Evolutionary conservation across 163 green algal species (phyloP).

Genomic region (Chlorella variabilis): DNA sequence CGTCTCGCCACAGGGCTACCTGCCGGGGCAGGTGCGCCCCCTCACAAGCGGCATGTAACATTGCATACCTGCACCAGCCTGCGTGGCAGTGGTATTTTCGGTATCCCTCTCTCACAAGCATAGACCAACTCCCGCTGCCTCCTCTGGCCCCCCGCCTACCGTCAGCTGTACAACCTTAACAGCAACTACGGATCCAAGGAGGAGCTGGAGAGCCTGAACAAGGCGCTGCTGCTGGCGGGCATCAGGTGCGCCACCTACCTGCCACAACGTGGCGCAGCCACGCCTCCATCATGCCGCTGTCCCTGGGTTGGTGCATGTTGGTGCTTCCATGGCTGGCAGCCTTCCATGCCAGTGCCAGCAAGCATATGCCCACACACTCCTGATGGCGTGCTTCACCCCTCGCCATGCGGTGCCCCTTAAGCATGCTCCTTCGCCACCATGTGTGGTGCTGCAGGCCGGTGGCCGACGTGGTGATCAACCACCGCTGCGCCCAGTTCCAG

Average conservation of each 20-base stretch:
- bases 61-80: too few relatives aligned
- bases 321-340: background rate
- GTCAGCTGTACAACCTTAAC: constrained; percentile 84
- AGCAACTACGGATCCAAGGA: constrained; percentile 69
- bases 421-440: background rate
- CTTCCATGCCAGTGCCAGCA: background rate
- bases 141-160: background rate
- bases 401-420: too few relatives aligned
- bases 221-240: constrained; percentile 49
- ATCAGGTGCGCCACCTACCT: constrained; percentile 38
- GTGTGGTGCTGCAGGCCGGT: constrained; percentile 32
- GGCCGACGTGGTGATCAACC: constrained; percentile 85
- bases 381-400: too few relatives aligned
- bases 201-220: constrained; percentile 53
- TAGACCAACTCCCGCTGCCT: too few relatives aligned
- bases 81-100: too few relatives aligned
- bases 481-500: constrained; percentile 71
- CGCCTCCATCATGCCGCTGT: background rate
- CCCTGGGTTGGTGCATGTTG: background rate
- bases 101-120: too few relatives aligned
- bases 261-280: background rate
- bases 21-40: constrained; percentile 52
- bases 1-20: constrained; percentile 77
- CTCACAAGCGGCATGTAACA: background rate
- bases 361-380: background rate